Evolutionary conservation across 306 rosid species (phyloP).

Genomic region (Acacia melanoxylon): DNA sequence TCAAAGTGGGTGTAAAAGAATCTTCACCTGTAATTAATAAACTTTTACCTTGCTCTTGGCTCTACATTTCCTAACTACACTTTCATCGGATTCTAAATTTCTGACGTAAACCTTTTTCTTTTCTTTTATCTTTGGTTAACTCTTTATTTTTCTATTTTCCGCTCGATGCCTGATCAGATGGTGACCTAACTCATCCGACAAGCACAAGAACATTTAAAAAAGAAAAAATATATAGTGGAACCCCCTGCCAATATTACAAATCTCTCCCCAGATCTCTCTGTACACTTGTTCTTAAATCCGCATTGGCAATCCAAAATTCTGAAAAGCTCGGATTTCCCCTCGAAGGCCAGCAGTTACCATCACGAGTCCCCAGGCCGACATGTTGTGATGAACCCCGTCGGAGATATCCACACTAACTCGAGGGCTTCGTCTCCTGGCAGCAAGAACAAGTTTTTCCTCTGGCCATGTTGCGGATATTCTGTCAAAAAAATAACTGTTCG

Average conservation of each 20-base stretch:
- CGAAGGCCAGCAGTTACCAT: conserved; percentile 90
- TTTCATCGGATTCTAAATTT: conserved; percentile 63
- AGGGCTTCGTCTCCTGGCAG: conserved; percentile 76
- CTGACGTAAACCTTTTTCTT: conserved; percentile 41
- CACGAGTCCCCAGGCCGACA: conserved; percentile 96
- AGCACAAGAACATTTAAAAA: conserved; percentile 51
- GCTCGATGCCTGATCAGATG: conserved; percentile 43
- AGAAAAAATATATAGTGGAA: neutral
- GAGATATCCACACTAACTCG: conserved; percentile 66
- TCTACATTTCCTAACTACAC: conserved; percentile 85
- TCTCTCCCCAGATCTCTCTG: conserved; percentile 70
- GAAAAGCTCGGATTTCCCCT: conserved; percentile 92
- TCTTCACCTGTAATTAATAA: conserved; percentile 63
- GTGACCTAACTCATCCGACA: conserved; percentile 44
- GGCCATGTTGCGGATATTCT: conserved; percentile 96
- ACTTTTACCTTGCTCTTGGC: conserved; percentile 58
- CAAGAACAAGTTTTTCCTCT: conserved; percentile 72
- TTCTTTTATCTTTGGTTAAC: conserved; percentile 41
- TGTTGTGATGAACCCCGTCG: conserved; percentile 54
- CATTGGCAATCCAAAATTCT: conserved; percentile 90
- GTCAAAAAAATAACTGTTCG: conserved; percentile 86
- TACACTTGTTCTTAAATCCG: conserved; percentile 69
- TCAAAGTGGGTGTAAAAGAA: conserved; percentile 52
- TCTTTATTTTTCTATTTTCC: conserved; percentile 11
- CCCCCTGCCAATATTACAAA: conserved; percentile 70